Percentiles rank a stretch among this genome's conserved stretches.
These are phyloP conservation scores for Trichoderma sp. DNA, from an alignment of 2,329 filamentous ascomycete genomes.

Conservation along the genomic window DNA sequence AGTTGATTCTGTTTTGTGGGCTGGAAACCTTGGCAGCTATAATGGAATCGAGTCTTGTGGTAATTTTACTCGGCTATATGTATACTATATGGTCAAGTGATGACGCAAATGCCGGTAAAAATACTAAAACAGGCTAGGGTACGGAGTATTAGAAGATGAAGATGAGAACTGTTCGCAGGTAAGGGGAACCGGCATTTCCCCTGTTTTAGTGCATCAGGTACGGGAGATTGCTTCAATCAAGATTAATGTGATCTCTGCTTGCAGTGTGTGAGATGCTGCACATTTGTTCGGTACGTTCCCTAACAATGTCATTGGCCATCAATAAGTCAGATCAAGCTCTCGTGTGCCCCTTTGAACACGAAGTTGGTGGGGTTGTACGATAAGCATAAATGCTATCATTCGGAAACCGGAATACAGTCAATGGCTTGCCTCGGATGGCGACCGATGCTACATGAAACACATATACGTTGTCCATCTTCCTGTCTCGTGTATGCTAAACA, in stretches of 20 bases:
- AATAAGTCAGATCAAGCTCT: neutral
- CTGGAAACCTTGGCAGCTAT: neutral
- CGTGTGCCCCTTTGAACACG: neutral
- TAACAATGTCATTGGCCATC: neutral
- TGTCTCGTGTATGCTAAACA: neutral
- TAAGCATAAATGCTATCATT: neutral
- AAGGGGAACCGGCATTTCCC: neutral
- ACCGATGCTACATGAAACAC: neutral
- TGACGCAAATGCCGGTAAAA: neutral
- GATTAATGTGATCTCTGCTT: neutral
- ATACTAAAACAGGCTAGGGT: neutral
- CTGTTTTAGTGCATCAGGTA: neutral
- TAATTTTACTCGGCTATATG: neutral
- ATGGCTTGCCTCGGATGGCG: neutral
- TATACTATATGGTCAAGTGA: neutral
- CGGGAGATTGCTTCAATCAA: neutral
- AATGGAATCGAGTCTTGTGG: neutral
- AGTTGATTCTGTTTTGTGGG: neutral
- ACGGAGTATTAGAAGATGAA: neutral
- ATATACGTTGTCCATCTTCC: neutral
- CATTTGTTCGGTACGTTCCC: neutral
- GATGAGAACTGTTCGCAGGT: neutral
- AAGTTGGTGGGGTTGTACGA: neutral
- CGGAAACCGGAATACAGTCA: neutral
- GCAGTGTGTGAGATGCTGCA: neutral